Base-by-base conservation (phyloP, 2,329 filamentous ascomycete genomes). In the Fusarium buxicola region DNA sequence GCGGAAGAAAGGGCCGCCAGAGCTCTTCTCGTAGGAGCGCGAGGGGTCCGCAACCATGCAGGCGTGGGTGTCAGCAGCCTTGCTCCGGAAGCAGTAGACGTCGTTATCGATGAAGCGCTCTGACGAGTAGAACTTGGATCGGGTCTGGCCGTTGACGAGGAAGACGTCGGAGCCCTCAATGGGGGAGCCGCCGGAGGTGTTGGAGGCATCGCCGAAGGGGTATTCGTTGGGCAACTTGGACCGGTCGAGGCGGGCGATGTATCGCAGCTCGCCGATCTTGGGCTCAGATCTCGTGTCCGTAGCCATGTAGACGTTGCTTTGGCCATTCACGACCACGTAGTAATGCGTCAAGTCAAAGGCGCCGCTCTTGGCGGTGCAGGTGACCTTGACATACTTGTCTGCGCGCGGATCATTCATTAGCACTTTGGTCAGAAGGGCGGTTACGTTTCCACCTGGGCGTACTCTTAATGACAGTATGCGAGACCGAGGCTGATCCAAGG, bases 81-180 rank as follows among this genome's bases (percentile, higher is more conserved):
- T 75, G 57, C 83, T 82, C 56, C 81, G 82, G 32, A 88, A 84
- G 73, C 88, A 90, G 71, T 89, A 87, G 24, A 84, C 81, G 39
- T 84, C 78, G 66, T 89, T 87, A 71, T 91, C 88, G 69, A 91
- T 90, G 74, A 89, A 90, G n/a, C 87, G 82, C 60, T 88, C 80
- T 56, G 84, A 87, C 2, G 86, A 89, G 76, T 88, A 91, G 78
- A 90, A 91, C 73, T 91, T 91, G 74, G 84, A 87, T 34, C 88
- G 83, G 0, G 88, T 90, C 72, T 90, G 78, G 18, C 86, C 84
- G 61, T 79, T 75, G 39, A 90, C 85, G 8, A 86, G 58, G 69
- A 83, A 90, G 54, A 86, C 83, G 55, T 86, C 84, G 1, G 80
- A 82, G 36, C 81, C 87, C 71, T 90, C 88, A 47, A 90, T 73